Conservation (phyloP, 306 rosid species). For the Quercus aquifolioides region DNA sequence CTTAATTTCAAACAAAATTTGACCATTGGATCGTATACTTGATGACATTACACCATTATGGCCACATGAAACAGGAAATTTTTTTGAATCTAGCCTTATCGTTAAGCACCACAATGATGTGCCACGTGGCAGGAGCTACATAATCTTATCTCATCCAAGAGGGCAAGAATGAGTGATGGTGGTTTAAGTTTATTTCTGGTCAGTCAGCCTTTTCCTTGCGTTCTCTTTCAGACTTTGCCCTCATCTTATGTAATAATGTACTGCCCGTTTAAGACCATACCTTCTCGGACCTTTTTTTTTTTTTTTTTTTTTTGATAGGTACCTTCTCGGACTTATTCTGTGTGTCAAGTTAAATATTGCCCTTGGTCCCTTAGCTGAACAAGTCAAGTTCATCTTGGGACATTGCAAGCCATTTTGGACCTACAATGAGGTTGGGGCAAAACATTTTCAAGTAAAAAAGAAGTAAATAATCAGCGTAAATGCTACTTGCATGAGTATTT, state of each 20-base stretch:
- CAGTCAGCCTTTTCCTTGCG: neutral
- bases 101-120: conserved; percentile 32
- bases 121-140: conserved; percentile 47
- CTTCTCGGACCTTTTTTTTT: neutral
- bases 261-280: conserved; percentile 11
- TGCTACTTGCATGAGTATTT: too few relatives aligned
- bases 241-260: neutral
- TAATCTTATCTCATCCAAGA: conserved; percentile 41
- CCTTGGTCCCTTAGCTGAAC: neutral
- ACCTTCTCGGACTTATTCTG: too few relatives aligned
- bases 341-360: neutral
- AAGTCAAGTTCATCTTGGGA: neutral
- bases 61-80: conserved; percentile 29
- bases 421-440: too few relatives aligned
- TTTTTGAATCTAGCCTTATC: conserved; percentile 49
- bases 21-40: conserved; percentile 30
- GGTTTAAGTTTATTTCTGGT: conserved; percentile 23
- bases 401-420: neutral
- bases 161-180: conserved; percentile 41
- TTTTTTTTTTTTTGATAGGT: too few relatives aligned
- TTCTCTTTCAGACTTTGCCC: neutral
- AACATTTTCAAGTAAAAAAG: too few relatives aligned
- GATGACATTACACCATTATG: conserved; percentile 28
- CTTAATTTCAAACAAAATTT: neutral
- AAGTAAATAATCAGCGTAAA: too few relatives aligned